A percentile compares a stretch with the other conserved stretches of the same genome.
Evolutionary conservation across 2,329 filamentous ascomycete species (phyloP).

Genomic region (Fusarium brachygibbosum): DNA sequence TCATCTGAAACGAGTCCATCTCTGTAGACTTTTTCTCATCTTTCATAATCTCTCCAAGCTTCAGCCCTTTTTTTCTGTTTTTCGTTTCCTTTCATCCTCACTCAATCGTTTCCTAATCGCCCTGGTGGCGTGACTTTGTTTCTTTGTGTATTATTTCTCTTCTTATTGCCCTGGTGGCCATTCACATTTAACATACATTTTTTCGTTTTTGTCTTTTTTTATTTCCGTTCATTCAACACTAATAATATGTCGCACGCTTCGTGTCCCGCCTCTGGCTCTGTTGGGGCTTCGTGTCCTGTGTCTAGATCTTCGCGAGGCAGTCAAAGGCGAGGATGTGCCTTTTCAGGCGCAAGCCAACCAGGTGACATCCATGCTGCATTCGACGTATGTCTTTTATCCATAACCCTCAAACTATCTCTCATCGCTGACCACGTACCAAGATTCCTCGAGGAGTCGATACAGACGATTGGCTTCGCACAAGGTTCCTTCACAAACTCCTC

Average conservation of each 20-base stretch:
- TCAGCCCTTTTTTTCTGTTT: background rate
- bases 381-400: conserved; percentile 17
- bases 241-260: conserved; percentile 51
- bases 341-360: conserved; percentile 34
- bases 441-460: conserved; percentile 61
- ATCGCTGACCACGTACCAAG: conserved; percentile 39
- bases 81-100: conserved; percentile 2
- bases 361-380: conserved; percentile 43
- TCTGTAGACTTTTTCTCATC: background rate
- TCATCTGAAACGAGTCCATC: background rate
- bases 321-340: conserved; percentile 38
- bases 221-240: background rate
- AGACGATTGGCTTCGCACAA: conserved; percentile 61
- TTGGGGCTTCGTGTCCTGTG: conserved; percentile 45
- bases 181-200: background rate
- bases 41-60: background rate
- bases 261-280: conserved; percentile 52
- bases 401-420: too few species aligned
- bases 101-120: background rate
- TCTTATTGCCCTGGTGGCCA: conserved; percentile 7
- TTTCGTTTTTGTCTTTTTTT: background rate
- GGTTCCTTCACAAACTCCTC: background rate
- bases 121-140: conserved; percentile 9
- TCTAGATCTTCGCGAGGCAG: conserved; percentile 8
- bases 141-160: conserved; percentile 2